Evolutionary conservation across 2,329 filamentous ascomycete species (phyloP).

Genomic region (Arthrobotrys megalospora): DNA sequence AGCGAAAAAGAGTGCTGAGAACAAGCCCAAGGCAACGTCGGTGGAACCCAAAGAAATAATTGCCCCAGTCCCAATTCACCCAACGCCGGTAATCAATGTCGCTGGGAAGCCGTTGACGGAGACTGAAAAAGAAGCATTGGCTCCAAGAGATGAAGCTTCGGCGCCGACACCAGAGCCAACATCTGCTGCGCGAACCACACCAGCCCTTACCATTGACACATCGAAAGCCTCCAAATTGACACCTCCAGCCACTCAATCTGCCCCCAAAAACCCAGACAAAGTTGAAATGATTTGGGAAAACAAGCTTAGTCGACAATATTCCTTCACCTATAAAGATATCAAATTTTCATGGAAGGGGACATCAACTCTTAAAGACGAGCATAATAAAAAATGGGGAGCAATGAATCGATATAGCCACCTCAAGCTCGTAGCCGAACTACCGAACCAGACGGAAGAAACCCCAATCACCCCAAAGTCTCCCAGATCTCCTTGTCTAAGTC

Average conservation of each 20-base stretch:
- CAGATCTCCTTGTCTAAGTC: slow-evolving; percentile 51
- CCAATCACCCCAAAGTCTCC: slow-evolving; percentile 31
- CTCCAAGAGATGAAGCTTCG: slow-evolving; percentile 6
- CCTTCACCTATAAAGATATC: slow-evolving; percentile 61
- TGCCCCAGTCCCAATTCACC: neutral
- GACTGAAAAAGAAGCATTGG: neutral
- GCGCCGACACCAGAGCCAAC: slow-evolving; percentile 8
- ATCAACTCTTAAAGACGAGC: slow-evolving; percentile 60
- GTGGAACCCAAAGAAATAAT: slow-evolving; percentile 7
- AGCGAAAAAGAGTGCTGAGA: slow-evolving; percentile 12
- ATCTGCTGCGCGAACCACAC: slow-evolving; percentile 17
- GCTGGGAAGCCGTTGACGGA: neutral
- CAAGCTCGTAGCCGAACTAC: slow-evolving; percentile 63
- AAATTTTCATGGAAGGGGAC: slow-evolving; percentile 63
- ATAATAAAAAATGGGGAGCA: slow-evolving; percentile 62
- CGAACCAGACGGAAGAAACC: slow-evolving; percentile 38
- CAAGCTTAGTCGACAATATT: slow-evolving; percentile 62
- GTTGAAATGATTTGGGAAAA: slow-evolving; percentile 57
- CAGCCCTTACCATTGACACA: slow-evolving; percentile 40
- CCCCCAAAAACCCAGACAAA: slow-evolving; percentile 10
- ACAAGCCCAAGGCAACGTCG: neutral
- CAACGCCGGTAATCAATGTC: slow-evolving; percentile 20
- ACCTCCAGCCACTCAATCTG: neutral
- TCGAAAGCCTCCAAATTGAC: slow-evolving; percentile 7
- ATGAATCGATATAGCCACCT: slow-evolving; percentile 63